These are phyloP conservation scores for Seiridium cupressi DNA, from an alignment of 2,329 filamentous ascomycete genomes.

Conservation along the genomic window DNA sequence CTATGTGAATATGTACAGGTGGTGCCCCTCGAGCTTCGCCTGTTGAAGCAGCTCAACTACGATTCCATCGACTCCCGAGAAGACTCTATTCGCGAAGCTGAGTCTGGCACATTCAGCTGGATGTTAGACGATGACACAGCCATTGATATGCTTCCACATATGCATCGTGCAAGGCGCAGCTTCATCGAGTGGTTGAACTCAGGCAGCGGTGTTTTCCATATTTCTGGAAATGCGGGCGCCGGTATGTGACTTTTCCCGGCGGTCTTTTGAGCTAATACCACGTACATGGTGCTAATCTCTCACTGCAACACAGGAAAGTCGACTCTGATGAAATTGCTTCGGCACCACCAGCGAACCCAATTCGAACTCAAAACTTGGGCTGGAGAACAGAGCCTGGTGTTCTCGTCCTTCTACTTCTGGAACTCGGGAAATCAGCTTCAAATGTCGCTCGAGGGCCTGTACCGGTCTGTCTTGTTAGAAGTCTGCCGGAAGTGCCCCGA, in stretches of 20 bases:
- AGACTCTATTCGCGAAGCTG: neutral
- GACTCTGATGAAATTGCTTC: slow-evolving; percentile 13
- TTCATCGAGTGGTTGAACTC: slow-evolving; percentile 4
- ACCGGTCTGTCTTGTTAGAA: slow-evolving; percentile 5
- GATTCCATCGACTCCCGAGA: slow-evolving; percentile 1
- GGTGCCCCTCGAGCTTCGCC: neutral
- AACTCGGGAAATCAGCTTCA: slow-evolving; percentile 4
- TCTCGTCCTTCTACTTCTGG: slow-evolving; percentile 11
- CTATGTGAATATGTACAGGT: neutral
- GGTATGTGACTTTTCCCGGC: too few species aligned
- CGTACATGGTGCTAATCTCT: too few species aligned
- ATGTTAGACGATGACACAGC: neutral
- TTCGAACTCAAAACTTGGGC: neutral
- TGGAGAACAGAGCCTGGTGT: neutral
- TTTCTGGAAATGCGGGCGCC: slow-evolving; percentile 9
- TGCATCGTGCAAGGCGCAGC: neutral
- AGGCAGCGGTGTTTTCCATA: slow-evolving; percentile 4
- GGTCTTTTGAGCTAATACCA: too few species aligned
- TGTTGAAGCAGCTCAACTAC: neutral
- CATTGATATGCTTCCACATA: neutral
- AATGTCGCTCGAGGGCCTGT: slow-evolving; percentile 11
- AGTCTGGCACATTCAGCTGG: neutral
- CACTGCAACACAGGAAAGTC: slow-evolving; percentile 3
- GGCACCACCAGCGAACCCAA: neutral
- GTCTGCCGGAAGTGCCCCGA: slow-evolving; percentile 4